Percentiles rank a stretch among this genome's conserved stretches.
These are phyloP conservation scores for Rosa chinensis DNA, from an alignment of 306 rosid genomes.

Conservation along the genomic window DNA sequence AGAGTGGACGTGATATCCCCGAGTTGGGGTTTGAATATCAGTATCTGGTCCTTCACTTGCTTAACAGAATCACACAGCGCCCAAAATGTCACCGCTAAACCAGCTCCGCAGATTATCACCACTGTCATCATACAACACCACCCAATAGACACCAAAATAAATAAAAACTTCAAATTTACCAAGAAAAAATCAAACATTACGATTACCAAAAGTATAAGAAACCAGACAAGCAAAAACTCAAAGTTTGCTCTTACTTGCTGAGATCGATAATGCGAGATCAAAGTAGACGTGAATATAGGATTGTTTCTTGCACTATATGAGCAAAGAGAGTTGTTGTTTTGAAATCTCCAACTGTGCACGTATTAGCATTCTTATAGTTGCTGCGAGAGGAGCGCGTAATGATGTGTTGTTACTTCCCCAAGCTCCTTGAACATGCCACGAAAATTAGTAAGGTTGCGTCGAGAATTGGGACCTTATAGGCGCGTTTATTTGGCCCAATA, in stretches of 20 bases:
- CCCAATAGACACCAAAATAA: not conserved
- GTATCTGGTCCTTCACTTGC: not conserved
- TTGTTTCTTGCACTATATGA: too few species aligned
- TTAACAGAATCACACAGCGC: not conserved
- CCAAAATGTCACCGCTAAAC: not conserved
- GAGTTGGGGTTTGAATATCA: not conserved
- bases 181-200: not conserved
- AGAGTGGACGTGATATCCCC: slow-evolving; percentile 3
- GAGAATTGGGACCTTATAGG: too few species aligned
- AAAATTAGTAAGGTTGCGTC: too few species aligned
- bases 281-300: too few species aligned
- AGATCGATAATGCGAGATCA: not conserved
- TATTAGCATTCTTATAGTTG: too few species aligned
- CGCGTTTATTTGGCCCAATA: too few species aligned
- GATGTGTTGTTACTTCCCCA: too few species aligned
- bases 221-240: not conserved
- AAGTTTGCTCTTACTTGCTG: not conserved
- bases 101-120: not conserved
- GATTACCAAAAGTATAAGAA: not conserved
- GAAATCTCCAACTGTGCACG: too few species aligned
- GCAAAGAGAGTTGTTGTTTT: too few species aligned
- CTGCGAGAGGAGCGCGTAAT: too few species aligned
- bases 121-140: not conserved
- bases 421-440: too few species aligned
- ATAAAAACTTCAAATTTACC: not conserved